phyloP scores from a whole-genome alignment of 768 basidiomycete genomes.

The Lentinula boryana region DNA sequence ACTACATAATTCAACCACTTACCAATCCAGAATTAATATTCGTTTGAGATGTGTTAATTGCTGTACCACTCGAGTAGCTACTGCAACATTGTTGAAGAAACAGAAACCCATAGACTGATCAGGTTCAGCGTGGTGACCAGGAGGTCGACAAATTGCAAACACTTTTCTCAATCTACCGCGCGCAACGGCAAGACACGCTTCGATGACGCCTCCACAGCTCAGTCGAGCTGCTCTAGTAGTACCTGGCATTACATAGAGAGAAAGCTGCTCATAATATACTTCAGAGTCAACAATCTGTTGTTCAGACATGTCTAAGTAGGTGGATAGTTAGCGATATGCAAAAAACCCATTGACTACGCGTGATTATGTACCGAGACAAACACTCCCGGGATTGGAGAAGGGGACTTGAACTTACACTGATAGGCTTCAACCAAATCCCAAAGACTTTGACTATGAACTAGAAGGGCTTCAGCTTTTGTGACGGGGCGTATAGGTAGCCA shows the following conservation, averaged over 20 bases:
- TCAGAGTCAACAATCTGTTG: conserved; percentile 74
- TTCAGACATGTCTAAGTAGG: conserved; percentile 54
- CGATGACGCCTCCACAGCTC: conserved; percentile 93
- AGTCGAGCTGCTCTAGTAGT: conserved; percentile 83
- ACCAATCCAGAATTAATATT: conserved; percentile 96
- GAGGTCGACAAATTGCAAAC: conserved; percentile 94
- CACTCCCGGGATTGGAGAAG: not conserved
- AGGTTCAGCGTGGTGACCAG: conserved; percentile 97
- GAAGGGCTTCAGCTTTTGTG: conserved; percentile 68
- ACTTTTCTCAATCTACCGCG: conserved; percentile 73
- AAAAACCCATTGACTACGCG: not conserved
- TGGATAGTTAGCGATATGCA: not conserved
- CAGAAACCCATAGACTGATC: conserved; percentile 99
- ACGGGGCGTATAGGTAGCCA: conserved; percentile 72
- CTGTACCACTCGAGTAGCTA: conserved; percentile 81
- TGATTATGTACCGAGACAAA: not conserved
- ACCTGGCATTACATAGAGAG: conserved; percentile 83
- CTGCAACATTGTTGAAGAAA: conserved; percentile 98
- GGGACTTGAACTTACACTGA: conserved; percentile 52
- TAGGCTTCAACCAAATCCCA: conserved; percentile 89
- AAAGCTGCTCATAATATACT: conserved; percentile 83
- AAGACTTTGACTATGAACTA: conserved; percentile 87
- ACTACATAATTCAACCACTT: conserved; percentile 19
- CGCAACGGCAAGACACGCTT: conserved; percentile 83
- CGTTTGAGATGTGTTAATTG: conserved; percentile 63